Evolutionary conservation across 352 stramenopile species (phyloP).

Genomic region (Phytophthora megakarya): DNA sequence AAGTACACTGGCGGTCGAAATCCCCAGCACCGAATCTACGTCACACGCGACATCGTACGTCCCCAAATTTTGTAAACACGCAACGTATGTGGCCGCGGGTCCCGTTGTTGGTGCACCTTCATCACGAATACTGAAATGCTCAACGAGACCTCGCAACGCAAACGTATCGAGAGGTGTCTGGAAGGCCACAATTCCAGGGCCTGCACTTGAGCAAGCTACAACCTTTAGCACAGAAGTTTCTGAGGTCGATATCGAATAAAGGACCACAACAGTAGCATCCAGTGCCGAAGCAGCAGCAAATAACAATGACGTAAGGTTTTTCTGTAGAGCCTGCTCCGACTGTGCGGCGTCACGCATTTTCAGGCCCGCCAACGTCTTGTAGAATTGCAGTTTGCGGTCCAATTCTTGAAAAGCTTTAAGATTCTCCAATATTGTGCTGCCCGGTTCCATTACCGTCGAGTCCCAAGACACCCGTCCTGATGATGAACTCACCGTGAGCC

Average conservation of each 20-base stretch:
- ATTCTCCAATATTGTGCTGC: slow-evolving; percentile 46
- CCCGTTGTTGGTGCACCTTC: slow-evolving; percentile 17
- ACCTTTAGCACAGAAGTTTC: slow-evolving; percentile 45
- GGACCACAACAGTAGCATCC: slow-evolving; percentile 49
- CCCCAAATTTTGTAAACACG: slow-evolving; percentile 44
- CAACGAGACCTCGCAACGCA: slow-evolving; percentile 48
- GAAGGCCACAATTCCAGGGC: slow-evolving; percentile 45
- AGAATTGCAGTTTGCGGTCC: slow-evolving; percentile 63
- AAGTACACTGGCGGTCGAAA: slow-evolving; percentile 33
- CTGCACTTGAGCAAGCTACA: slow-evolving; percentile 51
- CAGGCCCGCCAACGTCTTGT: slow-evolving; percentile 53
- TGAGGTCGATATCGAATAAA: slow-evolving; percentile 59
- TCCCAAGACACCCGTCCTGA: slow-evolving; percentile 49
- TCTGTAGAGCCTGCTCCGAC: slow-evolving; percentile 50
- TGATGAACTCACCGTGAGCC: slow-evolving; percentile 45
- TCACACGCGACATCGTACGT: slow-evolving; percentile 50
- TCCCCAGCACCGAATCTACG: slow-evolving; percentile 45
- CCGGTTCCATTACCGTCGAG: slow-evolving; percentile 41
- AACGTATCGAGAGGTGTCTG: slow-evolving; percentile 58
- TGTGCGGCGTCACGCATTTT: slow-evolving; percentile 51
- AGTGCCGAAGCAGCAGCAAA: slow-evolving; percentile 44
- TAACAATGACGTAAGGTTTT: slow-evolving; percentile 51
- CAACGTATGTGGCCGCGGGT: slow-evolving; percentile 43
- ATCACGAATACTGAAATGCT: slow-evolving; percentile 21
- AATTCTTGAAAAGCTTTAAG: slow-evolving; percentile 39